Conservation (phyloP, 2,329 filamentous ascomycete genomes). For the Fusarium illudens region DNA sequence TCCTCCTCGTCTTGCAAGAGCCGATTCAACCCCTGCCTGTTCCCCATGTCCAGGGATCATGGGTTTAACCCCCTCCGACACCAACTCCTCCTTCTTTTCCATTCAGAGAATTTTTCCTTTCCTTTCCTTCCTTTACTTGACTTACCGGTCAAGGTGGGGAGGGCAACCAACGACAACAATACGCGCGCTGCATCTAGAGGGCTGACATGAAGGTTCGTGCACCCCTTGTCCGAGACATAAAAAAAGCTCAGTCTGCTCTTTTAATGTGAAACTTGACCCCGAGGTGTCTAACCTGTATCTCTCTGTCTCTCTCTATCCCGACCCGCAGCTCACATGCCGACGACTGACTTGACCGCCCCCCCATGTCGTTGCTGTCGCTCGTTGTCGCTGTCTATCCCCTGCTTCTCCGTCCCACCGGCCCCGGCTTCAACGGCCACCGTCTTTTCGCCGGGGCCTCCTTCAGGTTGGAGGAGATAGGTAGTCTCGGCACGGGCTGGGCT, state of each 20-base stretch:
- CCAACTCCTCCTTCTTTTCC: not conserved
- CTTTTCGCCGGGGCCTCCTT: not conserved
- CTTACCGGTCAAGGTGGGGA: not conserved
- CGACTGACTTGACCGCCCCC: conserved; percentile 1
- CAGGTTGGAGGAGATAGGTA: not conserved
- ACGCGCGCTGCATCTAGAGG: not conserved
- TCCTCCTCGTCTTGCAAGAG: not conserved
- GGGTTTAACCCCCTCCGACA: not conserved
- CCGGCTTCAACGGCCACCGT: not conserved
- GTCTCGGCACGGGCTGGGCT: not conserved
- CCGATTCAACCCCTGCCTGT: conserved; percentile 1
- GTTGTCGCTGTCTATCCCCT: not conserved
- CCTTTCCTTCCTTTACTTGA: not conserved
- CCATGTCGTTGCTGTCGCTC: not conserved
- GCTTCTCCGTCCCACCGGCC: not conserved
- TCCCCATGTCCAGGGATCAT: conserved; percentile 23
- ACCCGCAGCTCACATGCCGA: not conserved
- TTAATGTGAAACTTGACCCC: not conserved
- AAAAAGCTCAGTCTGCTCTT: not conserved
- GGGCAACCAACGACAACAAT: not conserved
- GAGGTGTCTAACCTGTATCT: not conserved
- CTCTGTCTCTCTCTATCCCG: not conserved
- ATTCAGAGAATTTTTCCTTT: not conserved
- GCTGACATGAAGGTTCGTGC: not conserved
- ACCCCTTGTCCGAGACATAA: not conserved